Conservation (phyloP, 1,139 yeast species). For the Blastobotrys raffinosifermentans region DNA sequence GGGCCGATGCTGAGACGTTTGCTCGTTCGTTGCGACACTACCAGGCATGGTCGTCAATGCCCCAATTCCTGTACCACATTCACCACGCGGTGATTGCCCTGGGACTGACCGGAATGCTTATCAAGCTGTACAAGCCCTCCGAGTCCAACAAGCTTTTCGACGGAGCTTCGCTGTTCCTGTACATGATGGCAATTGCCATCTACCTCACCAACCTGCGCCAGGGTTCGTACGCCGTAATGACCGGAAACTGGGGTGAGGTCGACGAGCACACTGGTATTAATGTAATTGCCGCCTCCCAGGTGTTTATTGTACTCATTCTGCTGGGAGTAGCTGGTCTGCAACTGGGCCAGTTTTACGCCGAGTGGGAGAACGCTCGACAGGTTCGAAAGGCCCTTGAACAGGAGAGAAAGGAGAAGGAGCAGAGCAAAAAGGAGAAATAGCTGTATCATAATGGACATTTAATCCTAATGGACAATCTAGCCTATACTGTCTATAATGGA, state of each 20-base stretch:
- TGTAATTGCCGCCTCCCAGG: slow-evolving; percentile 85
- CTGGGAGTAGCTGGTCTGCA: slow-evolving; percentile 78
- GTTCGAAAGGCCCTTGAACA: slow-evolving; percentile 27
- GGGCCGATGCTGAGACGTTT: slow-evolving; percentile 49
- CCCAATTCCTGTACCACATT: slow-evolving; percentile 51
- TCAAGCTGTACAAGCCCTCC: slow-evolving; percentile 78
- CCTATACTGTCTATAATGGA: too few relatives aligned
- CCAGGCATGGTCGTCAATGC: slow-evolving; percentile 61
- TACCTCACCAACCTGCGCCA: slow-evolving; percentile 82
- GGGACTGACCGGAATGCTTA: slow-evolving; percentile 67
- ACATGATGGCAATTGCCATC: slow-evolving; percentile 65
- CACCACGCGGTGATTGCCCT: slow-evolving; percentile 53
- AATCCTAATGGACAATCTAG: too few relatives aligned
- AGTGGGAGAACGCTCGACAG: slow-evolving; percentile 55
- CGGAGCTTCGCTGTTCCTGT: slow-evolving; percentile 72
- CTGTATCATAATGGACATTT: too few relatives aligned
- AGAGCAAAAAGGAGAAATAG: slow-evolving; percentile 20
- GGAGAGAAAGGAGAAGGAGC: slow-evolving; percentile 25
- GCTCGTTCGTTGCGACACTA: slow-evolving; percentile 66
- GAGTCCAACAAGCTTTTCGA: slow-evolving; percentile 84
- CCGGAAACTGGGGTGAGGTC: slow-evolving; percentile 91
- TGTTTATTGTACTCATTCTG: slow-evolving; percentile 65
- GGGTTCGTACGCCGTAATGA: slow-evolving; percentile 64
- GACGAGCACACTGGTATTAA: slow-evolving; percentile 79
- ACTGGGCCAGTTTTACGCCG: slow-evolving; percentile 86